Conservation (phyloP, 2,329 filamentous ascomycete species). For the Botryotinia narcissicola region DNA sequence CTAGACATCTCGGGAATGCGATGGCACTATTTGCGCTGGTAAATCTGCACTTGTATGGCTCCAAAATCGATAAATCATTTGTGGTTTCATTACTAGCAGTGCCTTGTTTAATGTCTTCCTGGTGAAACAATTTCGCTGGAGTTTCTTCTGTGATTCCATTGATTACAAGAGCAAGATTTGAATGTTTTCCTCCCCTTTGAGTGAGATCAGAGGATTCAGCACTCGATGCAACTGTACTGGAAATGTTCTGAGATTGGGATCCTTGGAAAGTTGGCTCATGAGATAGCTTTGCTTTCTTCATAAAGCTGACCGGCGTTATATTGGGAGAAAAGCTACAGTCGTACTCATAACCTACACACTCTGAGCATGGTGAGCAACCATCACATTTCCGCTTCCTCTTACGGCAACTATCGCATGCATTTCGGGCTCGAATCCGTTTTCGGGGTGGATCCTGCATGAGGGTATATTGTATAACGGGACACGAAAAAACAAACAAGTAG, state of each 20-base stretch:
- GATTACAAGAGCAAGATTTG: background rate
- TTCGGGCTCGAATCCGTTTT: slow-evolving; percentile 21
- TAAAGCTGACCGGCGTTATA: background rate
- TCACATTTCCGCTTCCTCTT: slow-evolving; percentile 34
- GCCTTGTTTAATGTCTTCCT: slow-evolving; percentile 17
- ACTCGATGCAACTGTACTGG: background rate
- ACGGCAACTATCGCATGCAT: slow-evolving; percentile 32
- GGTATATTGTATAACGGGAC: background rate
- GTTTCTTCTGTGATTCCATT: background rate
- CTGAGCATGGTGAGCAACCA: slow-evolving; percentile 26
- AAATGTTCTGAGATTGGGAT: background rate
- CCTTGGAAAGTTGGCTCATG: background rate
- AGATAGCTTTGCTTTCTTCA: slow-evolving; percentile 4
- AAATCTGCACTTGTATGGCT: slow-evolving; percentile 23
- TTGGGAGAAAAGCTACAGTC: slow-evolving; percentile 24
- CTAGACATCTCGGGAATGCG: slow-evolving; percentile 39
- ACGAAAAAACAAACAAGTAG: background rate
- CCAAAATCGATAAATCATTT: slow-evolving; percentile 18
- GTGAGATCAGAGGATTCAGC: background rate
- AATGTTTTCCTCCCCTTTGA: background rate
- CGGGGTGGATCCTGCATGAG: slow-evolving; percentile 10
- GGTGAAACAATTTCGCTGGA: background rate
- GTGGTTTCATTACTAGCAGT: background rate
- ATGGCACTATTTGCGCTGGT: slow-evolving; percentile 37
- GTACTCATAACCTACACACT: slow-evolving; percentile 30